Evolutionary conservation across 2,329 filamentous ascomycete species (phyloP).

Genomic region (Colletotrichum shisoi): DNA sequence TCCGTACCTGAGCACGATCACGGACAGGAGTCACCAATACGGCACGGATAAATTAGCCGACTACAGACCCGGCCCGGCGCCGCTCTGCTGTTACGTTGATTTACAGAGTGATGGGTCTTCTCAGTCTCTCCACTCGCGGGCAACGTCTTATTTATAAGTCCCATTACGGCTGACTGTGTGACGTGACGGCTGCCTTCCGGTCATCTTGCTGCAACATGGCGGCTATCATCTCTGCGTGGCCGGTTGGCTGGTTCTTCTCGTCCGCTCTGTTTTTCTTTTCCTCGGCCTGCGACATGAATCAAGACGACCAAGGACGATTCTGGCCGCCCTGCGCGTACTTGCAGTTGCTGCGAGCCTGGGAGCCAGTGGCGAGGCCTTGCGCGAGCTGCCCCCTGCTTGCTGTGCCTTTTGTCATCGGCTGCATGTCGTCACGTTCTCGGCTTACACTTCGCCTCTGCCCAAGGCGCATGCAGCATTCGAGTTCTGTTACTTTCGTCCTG

Average conservation of each 20-base stretch:
- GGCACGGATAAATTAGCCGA: background rate
- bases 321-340: background rate
- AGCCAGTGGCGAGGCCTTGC: background rate
- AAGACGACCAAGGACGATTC: conserved; percentile 8
- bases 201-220: conserved; percentile 2
- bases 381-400: conserved; percentile 1
- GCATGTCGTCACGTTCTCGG: conserved; percentile 11
- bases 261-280: background rate
- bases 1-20: conserved; percentile 4
- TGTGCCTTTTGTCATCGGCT: background rate
- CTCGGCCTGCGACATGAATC: conserved; percentile 1
- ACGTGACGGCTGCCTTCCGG: background rate
- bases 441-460: conserved; percentile 1
- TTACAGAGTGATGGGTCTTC: conserved; percentile 1
- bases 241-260: background rate
- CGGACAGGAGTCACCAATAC: background rate
- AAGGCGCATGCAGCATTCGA: conserved; percentile 1
- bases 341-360: conserved; percentile 1
- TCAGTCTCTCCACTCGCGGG: conserved; percentile 3
- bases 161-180: background rate
- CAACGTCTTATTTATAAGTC: conserved; percentile 4
- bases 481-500: background rate
- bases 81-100: conserved; percentile 7
- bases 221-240: conserved; percentile 3
- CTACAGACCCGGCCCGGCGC: background rate